These are phyloP conservation scores for Flaveria robusta DNA, from an alignment of 129 eudicot species.

Conservation along the genomic window DNA sequence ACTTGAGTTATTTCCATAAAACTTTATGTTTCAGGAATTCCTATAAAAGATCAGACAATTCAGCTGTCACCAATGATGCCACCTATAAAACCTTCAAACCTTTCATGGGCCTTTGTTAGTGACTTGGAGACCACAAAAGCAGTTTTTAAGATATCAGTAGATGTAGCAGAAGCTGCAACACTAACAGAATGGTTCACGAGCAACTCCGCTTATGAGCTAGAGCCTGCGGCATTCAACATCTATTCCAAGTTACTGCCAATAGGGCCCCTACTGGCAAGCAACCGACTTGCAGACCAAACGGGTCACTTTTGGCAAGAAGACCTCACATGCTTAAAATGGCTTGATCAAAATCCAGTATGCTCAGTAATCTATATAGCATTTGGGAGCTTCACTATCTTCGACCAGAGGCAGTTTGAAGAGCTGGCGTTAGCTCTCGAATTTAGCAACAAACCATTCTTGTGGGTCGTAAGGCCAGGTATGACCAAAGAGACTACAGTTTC, in stretches of 20 bases:
- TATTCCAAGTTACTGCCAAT: conserved; percentile 39
- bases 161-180: conserved; percentile 18
- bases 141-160: conserved; percentile 5
- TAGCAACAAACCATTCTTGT: conserved; percentile 44
- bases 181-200: conserved; percentile 22
- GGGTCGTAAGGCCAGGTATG: conserved; percentile 42
- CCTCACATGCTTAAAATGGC: conserved; percentile 59
- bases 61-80: conserved; percentile 39
- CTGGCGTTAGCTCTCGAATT: conserved; percentile 56
- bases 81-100: conserved; percentile 31
- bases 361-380: conserved; percentile 66
- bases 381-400: conserved; percentile 53
- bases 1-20: not conserved
- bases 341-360: conserved; percentile 34
- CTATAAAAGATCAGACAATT: conserved; percentile 33
- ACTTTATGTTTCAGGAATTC: conserved; percentile 35
- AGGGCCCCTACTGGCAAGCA: conserved; percentile 50
- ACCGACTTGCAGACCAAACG: conserved; percentile 21
- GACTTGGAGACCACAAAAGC: conserved; percentile 23
- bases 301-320: conserved; percentile 56
- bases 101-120: conserved; percentile 33
- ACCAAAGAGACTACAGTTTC: conserved; percentile 23
- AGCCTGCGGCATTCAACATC: conserved; percentile 22
- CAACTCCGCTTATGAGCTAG: conserved; percentile 37
- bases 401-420: conserved; percentile 54